Evolutionary conservation across 1,284 basidiomycete genomes (phyloP), one percentile per base, ranked within the genome.

Genomic region (Porodaedalea pini): DNA sequence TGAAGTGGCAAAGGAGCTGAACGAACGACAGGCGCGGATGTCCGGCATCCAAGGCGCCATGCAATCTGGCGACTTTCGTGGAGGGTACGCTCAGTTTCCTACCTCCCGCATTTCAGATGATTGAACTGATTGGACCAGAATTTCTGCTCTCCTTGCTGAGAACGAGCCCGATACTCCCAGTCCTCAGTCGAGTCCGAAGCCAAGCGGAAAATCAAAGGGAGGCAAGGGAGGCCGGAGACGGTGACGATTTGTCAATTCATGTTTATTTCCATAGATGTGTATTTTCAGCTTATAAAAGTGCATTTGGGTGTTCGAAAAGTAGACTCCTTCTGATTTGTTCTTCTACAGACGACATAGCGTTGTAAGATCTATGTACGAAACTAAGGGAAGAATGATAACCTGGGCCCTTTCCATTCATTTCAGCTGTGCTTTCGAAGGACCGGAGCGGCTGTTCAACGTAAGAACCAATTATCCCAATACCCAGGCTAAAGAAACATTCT

Each of bases 1-100:
- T 0, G 87, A 90, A 64, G 71, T 82, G 37, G 72, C 88, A 54
- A 80, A 86, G 62, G 90, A 91, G 56, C 75, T 92, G 64, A 83
- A 83, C 61, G 78, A 78, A 63, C 82, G 83, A 52, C 86, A 90
- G 65, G 81, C 80, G 39, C 83, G 80, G 68, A 74, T 89, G 67
- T 68, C 76, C 7, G 76, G 70, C 41, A 71, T 84, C 43, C 86
- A 88, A 67, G 82, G 71, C 63, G 78, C 82, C 2, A 65, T 87
- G 50, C 75, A 80, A 48, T 80, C 70, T 50, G 85, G 83, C 15
- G 81, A 87, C 63, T 62, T 83, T 57, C 81, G 78, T 63, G 71
- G 75, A n/a, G 76, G 80, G 85, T 85, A 67, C 47, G 72, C 64
- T 8, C 15, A 13, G 44, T 27, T 40, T 21, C 13, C 25, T 3